Evolutionary conservation across 495 filamentous ascomycete genomes (phyloP), one percentile per base, ranked within the genome.

Genomic region (Aspergillus kassunensis): DNA sequence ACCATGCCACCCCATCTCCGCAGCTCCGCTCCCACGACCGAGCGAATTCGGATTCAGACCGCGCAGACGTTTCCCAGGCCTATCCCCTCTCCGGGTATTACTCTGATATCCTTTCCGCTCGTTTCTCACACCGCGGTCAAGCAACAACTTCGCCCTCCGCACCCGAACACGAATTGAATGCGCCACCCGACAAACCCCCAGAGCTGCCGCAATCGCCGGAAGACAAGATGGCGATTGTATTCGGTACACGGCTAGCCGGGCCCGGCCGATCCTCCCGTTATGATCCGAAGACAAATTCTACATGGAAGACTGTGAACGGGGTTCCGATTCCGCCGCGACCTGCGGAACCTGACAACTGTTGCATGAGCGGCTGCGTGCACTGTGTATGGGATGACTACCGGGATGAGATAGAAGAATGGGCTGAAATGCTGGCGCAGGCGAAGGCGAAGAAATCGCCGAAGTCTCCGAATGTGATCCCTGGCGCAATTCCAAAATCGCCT

Each of bases 341-440:
- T 7, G 79, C 83, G 45, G 93, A 98, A 66, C 93, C 93, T 12
- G 93, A 97, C 66, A 96, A 97, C 68, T 98, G 93, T 80, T 98
- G 93, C 71, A 98, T 97, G 93, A 90, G 86, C 59, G 93, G 93
- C 23, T 98, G 93, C 65, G 91, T 96, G 24, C 91, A 97, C 65
- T 98, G 93, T 66, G 92, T 96, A 10, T 98, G 92, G 92, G 92
- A 97, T 65, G 74, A 79, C 36, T 96, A 85, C 69, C 76, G 90
- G 4, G 91, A 97, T 54, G 91, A 96, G 49, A 75, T 96, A 70
- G 91, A 97, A 63, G 86, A 87, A 37, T 96, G 90, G 89, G 88
- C 83, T 20, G 72, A 67, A 3, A 73, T 77, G 49, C 73, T 77
- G 12, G 66, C 72, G 37, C 75, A 82, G 61, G 88, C 87, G 12